Conservation (phyloP, 768 basidiomycete species). For the Mycena leptocephala region DNA sequence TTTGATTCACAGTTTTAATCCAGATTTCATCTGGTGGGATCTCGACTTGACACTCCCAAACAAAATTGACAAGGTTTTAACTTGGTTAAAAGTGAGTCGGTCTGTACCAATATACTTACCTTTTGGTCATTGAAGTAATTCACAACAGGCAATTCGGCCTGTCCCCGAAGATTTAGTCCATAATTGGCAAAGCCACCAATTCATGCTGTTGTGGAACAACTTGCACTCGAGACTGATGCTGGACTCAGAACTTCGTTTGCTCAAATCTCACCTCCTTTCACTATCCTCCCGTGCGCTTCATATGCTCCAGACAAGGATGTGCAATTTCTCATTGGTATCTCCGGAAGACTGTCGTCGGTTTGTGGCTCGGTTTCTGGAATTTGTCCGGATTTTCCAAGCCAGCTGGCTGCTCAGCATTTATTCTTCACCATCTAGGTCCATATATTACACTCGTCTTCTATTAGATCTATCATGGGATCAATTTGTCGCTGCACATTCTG, state of each 20-base stretch:
- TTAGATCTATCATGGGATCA: not conserved
- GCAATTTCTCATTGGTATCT: not conserved
- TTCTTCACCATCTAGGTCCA: not conserved
- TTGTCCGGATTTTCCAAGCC: not conserved
- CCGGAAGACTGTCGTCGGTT: not conserved
- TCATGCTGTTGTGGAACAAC: not conserved
- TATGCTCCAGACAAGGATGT: not conserved
- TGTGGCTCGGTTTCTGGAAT: not conserved
- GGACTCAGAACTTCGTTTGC: not conserved
- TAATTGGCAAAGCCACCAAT: not conserved
- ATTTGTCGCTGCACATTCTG: not conserved
- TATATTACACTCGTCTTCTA: not conserved
- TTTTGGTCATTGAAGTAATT: too few species aligned
- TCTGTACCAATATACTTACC: too few species aligned
- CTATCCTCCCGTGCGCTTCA: not conserved
- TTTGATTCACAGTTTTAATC: not conserved
- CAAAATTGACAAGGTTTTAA: not conserved
- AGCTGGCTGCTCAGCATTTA: not conserved
- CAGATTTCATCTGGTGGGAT: not conserved
- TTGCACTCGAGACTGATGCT: not conserved
- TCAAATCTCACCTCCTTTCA: not conserved
- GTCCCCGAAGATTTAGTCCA: not conserved
- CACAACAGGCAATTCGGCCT: not conserved
- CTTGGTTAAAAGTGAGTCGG: not conserved
- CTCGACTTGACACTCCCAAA: too few species aligned